A percentile compares a stretch with the other conserved stretches of the same genome.
phyloP scores from a whole-genome alignment of 257 asterid species.

The Przewalskia tangutica region DNA sequence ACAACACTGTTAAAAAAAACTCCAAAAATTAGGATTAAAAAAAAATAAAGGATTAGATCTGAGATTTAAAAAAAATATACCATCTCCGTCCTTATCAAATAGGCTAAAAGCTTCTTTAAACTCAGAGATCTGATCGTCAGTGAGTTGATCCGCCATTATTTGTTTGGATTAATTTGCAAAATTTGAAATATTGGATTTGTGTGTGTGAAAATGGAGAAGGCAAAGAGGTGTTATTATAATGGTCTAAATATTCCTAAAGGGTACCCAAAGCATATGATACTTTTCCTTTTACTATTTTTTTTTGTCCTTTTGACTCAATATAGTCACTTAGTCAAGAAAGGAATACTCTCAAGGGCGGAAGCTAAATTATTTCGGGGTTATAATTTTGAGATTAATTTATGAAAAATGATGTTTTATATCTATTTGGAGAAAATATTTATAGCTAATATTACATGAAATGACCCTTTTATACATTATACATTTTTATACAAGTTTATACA shows the following conservation, averaged over 20 bases:
- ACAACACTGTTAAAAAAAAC: background rate
- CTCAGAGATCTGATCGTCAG: conserved; percentile 9
- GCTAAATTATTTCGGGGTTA: too few species aligned
- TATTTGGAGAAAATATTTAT: too few species aligned
- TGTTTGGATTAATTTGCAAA: background rate
- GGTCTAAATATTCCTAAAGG: background rate
- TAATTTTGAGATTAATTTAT: too few species aligned
- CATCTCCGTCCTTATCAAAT: conserved; percentile 10
- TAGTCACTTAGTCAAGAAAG: background rate
- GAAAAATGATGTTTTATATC: too few species aligned
- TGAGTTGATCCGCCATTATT: conserved; percentile 10
- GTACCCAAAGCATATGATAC: background rate
- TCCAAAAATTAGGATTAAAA: too few species aligned
- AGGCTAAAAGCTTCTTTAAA: conserved; percentile 10
- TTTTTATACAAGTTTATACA: too few species aligned
- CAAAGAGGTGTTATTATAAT: background rate
- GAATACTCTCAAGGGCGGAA: background rate
- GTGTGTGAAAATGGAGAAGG: background rate
- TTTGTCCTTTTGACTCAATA: background rate
- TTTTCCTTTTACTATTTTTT: background rate
- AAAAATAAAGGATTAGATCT: background rate
- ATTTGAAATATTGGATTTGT: background rate
- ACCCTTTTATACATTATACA: too few species aligned
- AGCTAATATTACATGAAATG: too few species aligned
- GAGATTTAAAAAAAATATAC: background rate